Conservation (phyloP, 1,284 basidiomycete species). For the Anthracocystis walkeri region DNA sequence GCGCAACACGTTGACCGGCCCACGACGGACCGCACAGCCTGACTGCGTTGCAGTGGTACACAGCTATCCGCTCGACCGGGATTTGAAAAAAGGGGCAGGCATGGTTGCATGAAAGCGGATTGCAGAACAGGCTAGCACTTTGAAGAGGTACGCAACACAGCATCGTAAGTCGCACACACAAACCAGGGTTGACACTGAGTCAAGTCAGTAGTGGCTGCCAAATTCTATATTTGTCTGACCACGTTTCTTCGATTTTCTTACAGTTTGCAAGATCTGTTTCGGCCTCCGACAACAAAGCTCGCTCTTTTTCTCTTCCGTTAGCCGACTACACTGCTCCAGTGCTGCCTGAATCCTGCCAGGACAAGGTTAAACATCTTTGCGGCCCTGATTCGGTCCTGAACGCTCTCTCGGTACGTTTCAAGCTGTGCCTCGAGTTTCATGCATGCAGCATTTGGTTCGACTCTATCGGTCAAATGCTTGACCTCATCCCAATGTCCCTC, state of each 20-base stretch:
- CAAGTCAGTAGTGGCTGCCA: too few relatives aligned
- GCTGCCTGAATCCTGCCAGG: neutral
- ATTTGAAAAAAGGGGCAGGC: constrained; percentile 1
- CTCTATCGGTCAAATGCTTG: too few relatives aligned
- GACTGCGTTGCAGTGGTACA: neutral
- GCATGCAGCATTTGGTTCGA: too few relatives aligned
- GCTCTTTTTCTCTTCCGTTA: constrained; percentile 3
- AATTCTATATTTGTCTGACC: neutral
- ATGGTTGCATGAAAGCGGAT: neutral
- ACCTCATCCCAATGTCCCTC: too few relatives aligned
- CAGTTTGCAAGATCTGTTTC: neutral
- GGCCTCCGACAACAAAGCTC: constrained; percentile 1
- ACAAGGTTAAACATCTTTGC: neutral
- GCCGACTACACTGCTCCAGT: constrained; percentile 3
- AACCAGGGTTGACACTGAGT: too few relatives aligned
- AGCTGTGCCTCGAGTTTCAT: too few relatives aligned
- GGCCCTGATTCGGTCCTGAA: constrained; percentile 3
- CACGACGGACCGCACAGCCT: constrained; percentile 9
- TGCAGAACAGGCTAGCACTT: neutral
- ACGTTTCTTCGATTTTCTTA: neutral
- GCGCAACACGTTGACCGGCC: constrained; percentile 4
- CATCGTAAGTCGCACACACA: too few relatives aligned
- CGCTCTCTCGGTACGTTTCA: too few relatives aligned
- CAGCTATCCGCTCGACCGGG: neutral
- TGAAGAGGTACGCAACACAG: too few relatives aligned